These are phyloP conservation scores for Fusarium sp. DNA, from an alignment of 2,329 filamentous ascomycete species.

Conservation along the genomic window DNA sequence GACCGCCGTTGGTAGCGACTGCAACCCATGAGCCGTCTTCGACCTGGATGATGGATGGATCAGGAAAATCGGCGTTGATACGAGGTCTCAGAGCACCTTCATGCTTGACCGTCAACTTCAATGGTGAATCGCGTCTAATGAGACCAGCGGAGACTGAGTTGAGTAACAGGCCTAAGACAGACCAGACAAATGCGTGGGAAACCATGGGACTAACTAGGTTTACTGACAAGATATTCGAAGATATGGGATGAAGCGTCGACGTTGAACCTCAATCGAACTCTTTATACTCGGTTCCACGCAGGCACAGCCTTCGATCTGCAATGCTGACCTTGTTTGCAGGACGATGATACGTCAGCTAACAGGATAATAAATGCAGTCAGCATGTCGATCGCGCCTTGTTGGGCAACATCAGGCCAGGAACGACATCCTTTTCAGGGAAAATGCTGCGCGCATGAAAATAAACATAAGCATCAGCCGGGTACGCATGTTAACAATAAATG, in stretches of 20 bases:
- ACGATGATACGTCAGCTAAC: slow-evolving; percentile 1
- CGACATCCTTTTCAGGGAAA: not conserved
- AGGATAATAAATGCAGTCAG: not conserved
- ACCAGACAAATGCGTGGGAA: not conserved
- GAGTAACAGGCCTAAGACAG: not conserved
- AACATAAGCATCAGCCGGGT: not conserved
- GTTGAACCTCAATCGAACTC: accelerated
- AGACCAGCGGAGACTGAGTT: not conserved
- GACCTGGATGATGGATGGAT: slow-evolving; percentile 15
- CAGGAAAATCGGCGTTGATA: slow-evolving; percentile 24
- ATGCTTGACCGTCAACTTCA: slow-evolving; percentile 17
- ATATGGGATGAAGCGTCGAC: too few relatives aligned
- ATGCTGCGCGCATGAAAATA: slow-evolving; percentile 7
- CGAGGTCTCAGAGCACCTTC: not conserved
- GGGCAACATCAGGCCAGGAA: not conserved
- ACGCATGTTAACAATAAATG: too few relatives aligned
- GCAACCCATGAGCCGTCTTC: slow-evolving; percentile 28
- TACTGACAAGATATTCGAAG: too few relatives aligned
- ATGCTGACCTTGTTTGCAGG: not conserved
- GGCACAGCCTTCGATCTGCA: slow-evolving; percentile 12
- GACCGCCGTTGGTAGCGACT: slow-evolving; percentile 15
- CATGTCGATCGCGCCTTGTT: slow-evolving; percentile 2
- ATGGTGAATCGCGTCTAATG: not conserved
- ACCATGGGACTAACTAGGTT: not conserved
- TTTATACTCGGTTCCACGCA: not conserved